Evolutionary conservation across 805 yeast genomes (phyloP), one percentile per base, ranked within the genome.

Genomic region (Tetrapisispora pingtungensis): DNA sequence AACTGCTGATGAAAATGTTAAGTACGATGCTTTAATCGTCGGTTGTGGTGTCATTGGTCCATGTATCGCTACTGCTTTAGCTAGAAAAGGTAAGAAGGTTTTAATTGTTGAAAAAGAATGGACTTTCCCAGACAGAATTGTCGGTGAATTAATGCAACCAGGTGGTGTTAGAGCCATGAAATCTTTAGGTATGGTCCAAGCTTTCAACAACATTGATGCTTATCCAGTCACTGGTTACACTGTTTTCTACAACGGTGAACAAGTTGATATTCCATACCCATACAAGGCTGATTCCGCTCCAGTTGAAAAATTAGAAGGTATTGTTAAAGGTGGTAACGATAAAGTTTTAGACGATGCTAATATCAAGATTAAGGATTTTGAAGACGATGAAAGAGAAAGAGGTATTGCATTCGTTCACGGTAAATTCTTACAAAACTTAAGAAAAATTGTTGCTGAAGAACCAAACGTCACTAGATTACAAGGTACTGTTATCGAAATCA

Each of bases 21-120:
- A 57, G 7, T 87, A 77, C 65, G 98, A 93, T 58, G 90, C 81
- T 41, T 80, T 90, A 35, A 83, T 93, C 22, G 79, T 93, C 33
- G 98, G 98, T n/a, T 97, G 97, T n/a, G 98, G 98, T 45, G 95
- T 90, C 18, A 81, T 87, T 20, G 98, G 99, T 1, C 96, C 98
- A 2, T 81, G 90, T 45, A 72, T 90, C 17, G 97, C 97, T 36
- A 83, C 88, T 1, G 88, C 84, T 3, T 67, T 93, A 44, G 97
- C 96, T 1, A 74, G 90, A 54, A 94, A 85, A 57, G 97, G 97
- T 28, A 74, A 95, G 52, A 73, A 74, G 42, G 97, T 93, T 7
- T 61, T 79, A 12, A 64, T 72, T 13, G 70, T 83, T 15, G 99
- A 93, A 61, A 75, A 96, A 49, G 96, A 87, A 59, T 85, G 96